These are phyloP conservation scores for Geranomyces variabilis DNA, from an alignment of 192 early-diverging fungal genomes.

Conservation along the genomic window DNA sequence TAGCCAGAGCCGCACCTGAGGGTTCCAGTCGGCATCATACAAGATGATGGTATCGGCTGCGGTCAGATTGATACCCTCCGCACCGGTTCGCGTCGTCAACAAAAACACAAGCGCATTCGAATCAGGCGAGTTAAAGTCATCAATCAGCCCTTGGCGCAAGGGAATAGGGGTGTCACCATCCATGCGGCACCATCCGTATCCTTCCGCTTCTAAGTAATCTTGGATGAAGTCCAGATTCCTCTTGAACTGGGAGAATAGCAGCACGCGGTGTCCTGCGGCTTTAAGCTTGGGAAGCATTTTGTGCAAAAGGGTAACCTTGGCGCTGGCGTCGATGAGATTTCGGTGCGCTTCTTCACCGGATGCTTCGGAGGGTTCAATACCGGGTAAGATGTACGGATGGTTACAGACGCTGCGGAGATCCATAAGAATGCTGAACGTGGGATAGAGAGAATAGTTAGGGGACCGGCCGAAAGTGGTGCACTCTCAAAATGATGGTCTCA, in stretches of 20 bases:
- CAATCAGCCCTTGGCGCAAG: slow-evolving; percentile 61
- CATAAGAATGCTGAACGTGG: neutral
- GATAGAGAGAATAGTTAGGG: neutral
- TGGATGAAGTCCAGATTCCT: slow-evolving; percentile 94
- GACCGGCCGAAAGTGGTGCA: neutral
- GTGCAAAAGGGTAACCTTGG: slow-evolving; percentile 88
- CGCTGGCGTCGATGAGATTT: slow-evolving; percentile 68
- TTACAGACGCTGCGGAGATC: slow-evolving; percentile 93
- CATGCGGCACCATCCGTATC: slow-evolving; percentile 56
- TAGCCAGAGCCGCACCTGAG: slow-evolving; percentile 52
- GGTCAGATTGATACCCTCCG: slow-evolving; percentile 94
- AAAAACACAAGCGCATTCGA: slow-evolving; percentile 79
- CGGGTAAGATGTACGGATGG: slow-evolving; percentile 76
- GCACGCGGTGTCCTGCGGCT: slow-evolving; percentile 82
- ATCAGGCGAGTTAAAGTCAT: slow-evolving; percentile 64
- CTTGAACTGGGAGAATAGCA: slow-evolving; percentile 98
- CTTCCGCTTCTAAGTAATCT: slow-evolving; percentile 61
- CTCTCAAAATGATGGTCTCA: slow-evolving; percentile 53
- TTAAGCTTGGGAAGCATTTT: slow-evolving; percentile 80
- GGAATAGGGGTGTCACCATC: slow-evolving; percentile 63
- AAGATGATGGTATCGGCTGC: slow-evolving; percentile 98
- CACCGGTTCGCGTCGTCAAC: slow-evolving; percentile 92
- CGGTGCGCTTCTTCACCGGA: slow-evolving; percentile 47
- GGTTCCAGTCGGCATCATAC: slow-evolving; percentile 88
- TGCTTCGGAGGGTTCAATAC: slow-evolving; percentile 50